These are phyloP conservation scores for Evernia prunastri DNA, from an alignment of 495 filamentous ascomycete genomes.

Conservation along the genomic window DNA sequence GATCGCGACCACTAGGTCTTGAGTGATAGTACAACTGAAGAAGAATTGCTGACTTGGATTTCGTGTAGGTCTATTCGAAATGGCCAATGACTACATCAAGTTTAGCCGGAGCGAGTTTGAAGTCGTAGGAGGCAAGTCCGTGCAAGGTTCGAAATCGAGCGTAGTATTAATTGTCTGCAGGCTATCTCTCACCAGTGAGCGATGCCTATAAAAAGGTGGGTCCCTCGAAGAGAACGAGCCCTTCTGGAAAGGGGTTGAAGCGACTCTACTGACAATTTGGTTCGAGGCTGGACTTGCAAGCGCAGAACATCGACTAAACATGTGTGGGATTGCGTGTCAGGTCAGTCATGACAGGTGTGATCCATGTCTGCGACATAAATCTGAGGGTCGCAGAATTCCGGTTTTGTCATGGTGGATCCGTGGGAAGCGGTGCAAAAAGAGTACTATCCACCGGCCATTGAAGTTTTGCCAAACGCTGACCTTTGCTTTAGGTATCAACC, in stretches of 20 bases:
- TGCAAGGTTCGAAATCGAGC: not conserved
- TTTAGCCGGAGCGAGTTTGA: slow-evolving; percentile 30
- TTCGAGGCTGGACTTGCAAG: slow-evolving; percentile 48
- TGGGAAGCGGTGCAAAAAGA: slow-evolving; percentile 67
- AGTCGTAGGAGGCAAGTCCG: slow-evolving; percentile 17
- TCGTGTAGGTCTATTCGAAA: slow-evolving; percentile 42
- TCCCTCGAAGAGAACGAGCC: slow-evolving; percentile 31
- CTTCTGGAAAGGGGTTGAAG: not conserved
- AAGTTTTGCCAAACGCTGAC: not conserved
- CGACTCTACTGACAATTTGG: not conserved
- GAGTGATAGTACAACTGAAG: not conserved
- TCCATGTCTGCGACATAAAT: not conserved
- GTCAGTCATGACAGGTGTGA: not conserved
- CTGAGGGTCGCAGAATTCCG: slow-evolving; percentile 44
- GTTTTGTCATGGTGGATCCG: slow-evolving; percentile 83
- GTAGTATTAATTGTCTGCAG: not conserved
- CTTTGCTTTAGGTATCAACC: not conserved
- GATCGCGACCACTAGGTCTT: not conserved
- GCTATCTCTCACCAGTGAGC: slow-evolving; percentile 23
- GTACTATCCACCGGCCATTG: slow-evolving; percentile 14
- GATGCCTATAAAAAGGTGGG: slow-evolving; percentile 39
- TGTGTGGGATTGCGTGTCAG: slow-evolving; percentile 78
- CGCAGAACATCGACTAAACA: slow-evolving; percentile 45
- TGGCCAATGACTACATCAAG: slow-evolving; percentile 22
- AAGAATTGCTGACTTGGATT: not conserved